Conservation (phyloP, 441 rosid genomes). For the Syzygium malaccense region DNA sequence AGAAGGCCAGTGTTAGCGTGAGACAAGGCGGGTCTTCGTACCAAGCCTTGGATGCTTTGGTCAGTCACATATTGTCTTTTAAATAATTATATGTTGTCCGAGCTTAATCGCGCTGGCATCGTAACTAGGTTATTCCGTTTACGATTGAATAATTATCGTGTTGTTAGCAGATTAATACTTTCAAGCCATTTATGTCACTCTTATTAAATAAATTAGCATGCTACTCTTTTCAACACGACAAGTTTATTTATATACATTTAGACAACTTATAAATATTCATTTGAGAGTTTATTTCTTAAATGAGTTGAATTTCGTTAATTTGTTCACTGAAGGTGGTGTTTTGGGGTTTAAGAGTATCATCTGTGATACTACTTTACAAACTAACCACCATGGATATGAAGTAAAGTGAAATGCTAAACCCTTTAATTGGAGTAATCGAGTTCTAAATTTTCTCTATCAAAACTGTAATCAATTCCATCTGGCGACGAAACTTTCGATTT, state of each 20-base stretch:
- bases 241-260: too few relatives aligned
- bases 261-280: too few relatives aligned
- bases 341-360: too few relatives aligned
- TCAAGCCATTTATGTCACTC: not conserved
- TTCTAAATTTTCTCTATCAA: not conserved
- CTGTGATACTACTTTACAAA: too few relatives aligned
- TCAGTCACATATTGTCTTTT: not conserved
- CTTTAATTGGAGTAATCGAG: not conserved
- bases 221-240: not conserved
- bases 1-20: conserved; percentile 10
- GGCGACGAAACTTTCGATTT: too few relatives aligned
- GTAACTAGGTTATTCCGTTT: not conserved
- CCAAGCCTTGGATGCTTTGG: conserved; percentile 19
- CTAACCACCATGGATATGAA: not conserved
- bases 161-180: not conserved
- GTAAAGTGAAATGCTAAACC: not conserved
- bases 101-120: not conserved
- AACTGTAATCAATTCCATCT: not conserved
- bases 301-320: too few relatives aligned
- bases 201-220: not conserved
- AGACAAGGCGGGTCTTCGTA: conserved; percentile 29
- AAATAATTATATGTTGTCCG: not conserved
- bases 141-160: not conserved
- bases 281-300: too few relatives aligned
- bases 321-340: too few relatives aligned